phyloP scores from a whole-genome alignment of 2,329 filamentous ascomycete genomes.

The Colletotrichum musicola region DNA sequence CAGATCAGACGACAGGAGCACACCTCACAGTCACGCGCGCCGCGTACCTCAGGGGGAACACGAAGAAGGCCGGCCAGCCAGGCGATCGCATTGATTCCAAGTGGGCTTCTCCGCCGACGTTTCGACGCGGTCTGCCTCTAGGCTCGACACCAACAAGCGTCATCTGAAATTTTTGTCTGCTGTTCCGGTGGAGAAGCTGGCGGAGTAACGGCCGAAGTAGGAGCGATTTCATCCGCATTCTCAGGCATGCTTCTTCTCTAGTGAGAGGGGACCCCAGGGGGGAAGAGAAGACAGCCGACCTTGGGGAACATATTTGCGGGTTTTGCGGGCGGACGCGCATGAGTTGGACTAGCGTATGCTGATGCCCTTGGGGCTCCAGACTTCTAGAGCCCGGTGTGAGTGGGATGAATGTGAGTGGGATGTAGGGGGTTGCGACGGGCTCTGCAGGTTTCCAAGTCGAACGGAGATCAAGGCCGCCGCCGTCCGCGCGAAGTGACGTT shows the following conservation, averaged over 20 bases:
- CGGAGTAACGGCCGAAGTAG: conserved; percentile 36
- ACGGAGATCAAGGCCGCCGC: neutral
- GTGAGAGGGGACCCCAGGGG: conserved; percentile 29
- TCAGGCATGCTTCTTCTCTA: conserved; percentile 29
- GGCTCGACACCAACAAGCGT: conserved; percentile 31
- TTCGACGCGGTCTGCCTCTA: conserved; percentile 17
- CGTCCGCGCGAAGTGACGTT: neutral
- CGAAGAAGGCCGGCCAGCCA: conserved; percentile 19
- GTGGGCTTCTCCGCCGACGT: conserved; percentile 18
- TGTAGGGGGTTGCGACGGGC: too few relatives aligned
- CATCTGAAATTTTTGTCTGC: conserved; percentile 30
- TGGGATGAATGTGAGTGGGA: too few relatives aligned
- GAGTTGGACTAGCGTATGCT: conserved; percentile 8
- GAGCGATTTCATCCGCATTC: conserved; percentile 33
- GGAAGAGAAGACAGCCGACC: conserved; percentile 11
- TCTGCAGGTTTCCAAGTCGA: conserved; percentile 4
- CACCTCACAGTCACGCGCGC: neutral
- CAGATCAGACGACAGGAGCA: neutral
- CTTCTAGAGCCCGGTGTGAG: neutral
- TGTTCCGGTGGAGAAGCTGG: conserved; percentile 33
- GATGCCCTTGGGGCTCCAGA: conserved; percentile 22
- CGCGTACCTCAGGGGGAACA: too few relatives aligned
- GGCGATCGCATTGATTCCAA: conserved; percentile 10
- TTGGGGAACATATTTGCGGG: conserved; percentile 12
- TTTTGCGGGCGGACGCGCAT: conserved; percentile 2